Conservation (phyloP, 1,284 basidiomycete genomes). For the Peniophora sp. region DNA sequence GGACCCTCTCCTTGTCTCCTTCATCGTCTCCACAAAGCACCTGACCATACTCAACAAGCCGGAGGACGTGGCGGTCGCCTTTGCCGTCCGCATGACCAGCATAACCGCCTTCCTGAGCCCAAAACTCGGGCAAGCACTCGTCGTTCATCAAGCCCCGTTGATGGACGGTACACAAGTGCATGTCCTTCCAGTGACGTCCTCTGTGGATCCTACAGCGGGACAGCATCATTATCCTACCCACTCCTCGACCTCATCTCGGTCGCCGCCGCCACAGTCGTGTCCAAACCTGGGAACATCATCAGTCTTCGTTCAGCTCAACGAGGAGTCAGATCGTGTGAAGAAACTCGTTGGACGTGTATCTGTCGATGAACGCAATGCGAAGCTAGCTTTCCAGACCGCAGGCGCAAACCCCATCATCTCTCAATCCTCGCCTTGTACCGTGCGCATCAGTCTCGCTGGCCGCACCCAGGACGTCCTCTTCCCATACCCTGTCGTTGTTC, state of each 20-base stretch:
- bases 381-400: conserved; percentile 16
- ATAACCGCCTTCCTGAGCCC: conserved; percentile 9
- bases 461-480: conserved; percentile 20
- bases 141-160: too few relatives aligned
- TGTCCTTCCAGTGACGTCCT: too few relatives aligned
- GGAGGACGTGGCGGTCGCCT: conserved; percentile 14
- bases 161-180: too few relatives aligned
- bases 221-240: too few relatives aligned
- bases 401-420: conserved; percentile 10
- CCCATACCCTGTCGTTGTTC: conserved; percentile 25
- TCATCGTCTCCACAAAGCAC: too few relatives aligned
- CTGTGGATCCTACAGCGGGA: too few relatives aligned
- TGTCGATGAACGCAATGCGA: conserved; percentile 17
- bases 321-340: too few relatives aligned
- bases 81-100: conserved; percentile 21
- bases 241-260: too few relatives aligned
- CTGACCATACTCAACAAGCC: conserved; percentile 18
- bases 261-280: too few relatives aligned
- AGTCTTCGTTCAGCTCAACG: too few relatives aligned
- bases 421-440: conserved; percentile 25
- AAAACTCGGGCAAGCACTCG: conserved; percentile 20
- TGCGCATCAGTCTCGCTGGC: conserved; percentile 20
- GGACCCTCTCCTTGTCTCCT: too few relatives aligned
- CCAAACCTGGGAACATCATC: too few relatives aligned
- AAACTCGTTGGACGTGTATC: conserved; percentile 18